Evolutionary conservation across 495 filamentous ascomycete species (phyloP).

Genomic region (Talaromyces liani): DNA sequence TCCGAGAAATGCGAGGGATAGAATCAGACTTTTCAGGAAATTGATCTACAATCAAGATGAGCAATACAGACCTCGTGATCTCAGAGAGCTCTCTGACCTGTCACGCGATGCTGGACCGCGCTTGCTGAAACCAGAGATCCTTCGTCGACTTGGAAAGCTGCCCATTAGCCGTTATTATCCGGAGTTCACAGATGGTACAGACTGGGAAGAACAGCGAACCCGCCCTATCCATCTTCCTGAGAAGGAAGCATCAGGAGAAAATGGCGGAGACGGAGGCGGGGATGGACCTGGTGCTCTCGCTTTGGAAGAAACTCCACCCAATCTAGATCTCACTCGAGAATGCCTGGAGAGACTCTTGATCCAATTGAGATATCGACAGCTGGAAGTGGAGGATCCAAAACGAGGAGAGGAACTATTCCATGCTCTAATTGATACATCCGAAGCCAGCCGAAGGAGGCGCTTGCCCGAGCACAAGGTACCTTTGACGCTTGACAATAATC

Average conservation of each 20-base stretch:
- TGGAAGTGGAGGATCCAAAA: slow-evolving; percentile 23
- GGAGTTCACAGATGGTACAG: neutral
- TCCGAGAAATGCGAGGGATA: neutral
- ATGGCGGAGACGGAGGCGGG: neutral
- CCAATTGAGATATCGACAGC: slow-evolving; percentile 19
- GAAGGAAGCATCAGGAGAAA: neutral
- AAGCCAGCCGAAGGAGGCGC: neutral
- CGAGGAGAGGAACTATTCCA: neutral
- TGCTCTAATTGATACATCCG: slow-evolving; percentile 2
- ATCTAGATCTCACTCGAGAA: slow-evolving; percentile 13
- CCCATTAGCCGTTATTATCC: slow-evolving; percentile 25
- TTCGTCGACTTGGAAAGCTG: slow-evolving; percentile 2
- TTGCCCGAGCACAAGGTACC: slow-evolving; percentile 8
- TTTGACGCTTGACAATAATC: slow-evolving; percentile 8
- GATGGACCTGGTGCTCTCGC: neutral
- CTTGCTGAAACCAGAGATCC: slow-evolving; percentile 18
- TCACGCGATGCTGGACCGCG: slow-evolving; percentile 30
- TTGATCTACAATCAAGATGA: slow-evolving; percentile 21
- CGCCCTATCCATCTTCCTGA: neutral
- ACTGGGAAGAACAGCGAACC: slow-evolving; percentile 4
- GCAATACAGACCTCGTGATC: slow-evolving; percentile 12
- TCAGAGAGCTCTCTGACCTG: slow-evolving; percentile 14
- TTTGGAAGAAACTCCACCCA: neutral
- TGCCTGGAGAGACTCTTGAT: slow-evolving; percentile 22
- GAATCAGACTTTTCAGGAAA: slow-evolving; percentile 15